Evolutionary conservation across 495 filamentous ascomycete genomes (phyloP).

Genomic region (Aspergillus baeticus): DNA sequence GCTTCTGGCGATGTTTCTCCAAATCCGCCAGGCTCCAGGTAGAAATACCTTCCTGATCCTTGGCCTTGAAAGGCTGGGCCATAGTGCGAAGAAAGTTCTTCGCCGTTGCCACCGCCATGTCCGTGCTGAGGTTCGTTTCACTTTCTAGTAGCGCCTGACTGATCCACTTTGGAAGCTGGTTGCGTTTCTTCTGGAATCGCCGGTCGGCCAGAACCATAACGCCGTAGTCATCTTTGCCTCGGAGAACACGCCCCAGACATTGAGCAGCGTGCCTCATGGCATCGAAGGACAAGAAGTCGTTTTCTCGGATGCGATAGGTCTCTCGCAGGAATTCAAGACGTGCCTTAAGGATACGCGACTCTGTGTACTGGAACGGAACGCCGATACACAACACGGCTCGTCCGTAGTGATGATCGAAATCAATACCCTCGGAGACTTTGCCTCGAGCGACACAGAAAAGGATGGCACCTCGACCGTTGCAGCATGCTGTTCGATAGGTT

Average conservation of each 20-base stretch:
- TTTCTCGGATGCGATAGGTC: slow-evolving; percentile 94
- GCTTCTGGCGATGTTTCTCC: slow-evolving; percentile 62
- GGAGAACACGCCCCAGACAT: slow-evolving; percentile 90
- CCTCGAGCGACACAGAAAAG: slow-evolving; percentile 93
- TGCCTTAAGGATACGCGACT: slow-evolving; percentile 94
- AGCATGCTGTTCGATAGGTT: slow-evolving; percentile 95
- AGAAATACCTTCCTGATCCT: slow-evolving; percentile 85
- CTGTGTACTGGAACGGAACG: slow-evolving; percentile 98
- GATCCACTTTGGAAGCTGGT: slow-evolving; percentile 96
- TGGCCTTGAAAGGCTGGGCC: slow-evolving; percentile 81
- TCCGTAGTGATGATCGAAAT: slow-evolving; percentile 99
- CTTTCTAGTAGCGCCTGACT: slow-evolving; percentile 79
- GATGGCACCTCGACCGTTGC: slow-evolving; percentile 91
- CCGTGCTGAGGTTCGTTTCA: slow-evolving; percentile 85
- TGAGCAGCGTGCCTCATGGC: slow-evolving; percentile 98
- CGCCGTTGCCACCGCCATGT: slow-evolving; percentile 88
- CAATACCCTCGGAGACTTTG: slow-evolving; percentile 96
- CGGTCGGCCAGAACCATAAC: slow-evolving; percentile 97
- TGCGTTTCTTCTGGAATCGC: slow-evolving; percentile 84
- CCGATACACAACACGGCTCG: slow-evolving; percentile 96
- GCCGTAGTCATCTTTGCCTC: slow-evolving; percentile 98
- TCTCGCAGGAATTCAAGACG: slow-evolving; percentile 94
- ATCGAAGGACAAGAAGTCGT: slow-evolving; percentile 98
- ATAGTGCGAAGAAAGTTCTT: slow-evolving; percentile 88
- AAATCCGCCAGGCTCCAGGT: slow-evolving; percentile 85